A percentile compares a stretch with the other conserved stretches of the same genome.
Evolutionary conservation across 2,329 filamentous ascomycete genomes (phyloP).

Genomic region (Aspergillus udagawae): DNA sequence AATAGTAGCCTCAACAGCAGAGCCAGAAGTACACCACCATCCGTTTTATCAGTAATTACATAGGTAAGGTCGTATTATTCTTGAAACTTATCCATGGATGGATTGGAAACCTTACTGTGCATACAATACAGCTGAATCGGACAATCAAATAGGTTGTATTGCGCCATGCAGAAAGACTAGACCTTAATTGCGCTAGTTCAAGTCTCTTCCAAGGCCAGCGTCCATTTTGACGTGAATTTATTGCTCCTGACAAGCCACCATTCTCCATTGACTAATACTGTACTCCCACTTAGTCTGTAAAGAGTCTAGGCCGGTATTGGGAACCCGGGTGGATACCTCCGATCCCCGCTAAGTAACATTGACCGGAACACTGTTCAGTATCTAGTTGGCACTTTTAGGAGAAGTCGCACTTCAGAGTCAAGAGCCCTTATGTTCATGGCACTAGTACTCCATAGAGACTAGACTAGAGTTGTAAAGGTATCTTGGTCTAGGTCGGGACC

Average conservation of each 20-base stretch:
- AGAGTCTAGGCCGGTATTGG: neutral
- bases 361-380: neutral
- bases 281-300: neutral
- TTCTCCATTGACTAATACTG: neutral
- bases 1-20: neutral
- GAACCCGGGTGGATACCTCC: neutral
- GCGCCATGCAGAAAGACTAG: neutral
- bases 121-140: neutral
- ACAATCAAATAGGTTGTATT: neutral
- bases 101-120: neutral
- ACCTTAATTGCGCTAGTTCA: neutral
- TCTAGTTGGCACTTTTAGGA: neutral
- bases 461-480: neutral
- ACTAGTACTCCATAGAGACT: neutral
- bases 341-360: neutral
- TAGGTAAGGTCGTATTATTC: neutral
- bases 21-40: neutral
- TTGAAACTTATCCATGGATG: neutral
- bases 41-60: neutral
- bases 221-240: neutral
- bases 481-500: neutral
- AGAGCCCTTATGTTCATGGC: neutral
- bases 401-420: neutral
- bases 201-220: neutral
- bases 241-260: neutral